A percentile compares a stretch with the other conserved stretches of the same genome.
phyloP scores from a whole-genome alignment of 2,329 filamentous ascomycete species.

The Endocalyx cinctus region DNA sequence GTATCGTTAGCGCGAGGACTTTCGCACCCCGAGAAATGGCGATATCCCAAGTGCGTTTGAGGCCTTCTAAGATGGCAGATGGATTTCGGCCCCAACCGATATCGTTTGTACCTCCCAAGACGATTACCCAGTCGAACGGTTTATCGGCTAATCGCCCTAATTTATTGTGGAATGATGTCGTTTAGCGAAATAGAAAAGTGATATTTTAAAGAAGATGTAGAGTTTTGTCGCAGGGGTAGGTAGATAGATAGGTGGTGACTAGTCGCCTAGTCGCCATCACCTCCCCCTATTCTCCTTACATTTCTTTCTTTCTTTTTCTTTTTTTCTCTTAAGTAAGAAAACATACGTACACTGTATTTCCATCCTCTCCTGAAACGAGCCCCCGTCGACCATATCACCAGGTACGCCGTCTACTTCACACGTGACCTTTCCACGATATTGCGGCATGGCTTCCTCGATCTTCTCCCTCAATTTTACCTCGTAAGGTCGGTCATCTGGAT shows the following conservation, averaged over 20 bases:
- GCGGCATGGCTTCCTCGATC: conserved; percentile 41
- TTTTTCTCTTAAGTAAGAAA: conserved; percentile 2
- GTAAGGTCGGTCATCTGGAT: conserved; percentile 48
- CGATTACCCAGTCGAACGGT: conserved; percentile 50
- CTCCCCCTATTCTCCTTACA: not conserved
- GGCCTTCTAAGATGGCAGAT: conserved; percentile 41
- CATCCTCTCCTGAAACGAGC: conserved; percentile 27
- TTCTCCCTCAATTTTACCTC: conserved; percentile 40
- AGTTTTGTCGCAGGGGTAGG: no score
- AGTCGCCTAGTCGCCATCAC: conserved; percentile 7
- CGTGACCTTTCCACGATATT: conserved; percentile 28
- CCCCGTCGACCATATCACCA: conserved; percentile 43
- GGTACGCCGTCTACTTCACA: conserved; percentile 44
- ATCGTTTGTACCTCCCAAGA: conserved; percentile 61
- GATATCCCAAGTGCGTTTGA: conserved; percentile 47
- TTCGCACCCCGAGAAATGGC: conserved; percentile 45
- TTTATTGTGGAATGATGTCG: not conserved
- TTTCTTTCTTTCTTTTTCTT: not conserved
- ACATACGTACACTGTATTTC: conserved; percentile 22
- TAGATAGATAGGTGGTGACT: no score
- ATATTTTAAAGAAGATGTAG: no score
- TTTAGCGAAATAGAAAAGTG: no score
- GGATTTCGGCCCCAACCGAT: conserved; percentile 36
- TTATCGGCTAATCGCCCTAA: conserved; percentile 8
- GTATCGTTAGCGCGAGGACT: conserved; percentile 60